Conservation (phyloP, 495 filamentous ascomycete genomes). For the Aspergillus asperescens region DNA sequence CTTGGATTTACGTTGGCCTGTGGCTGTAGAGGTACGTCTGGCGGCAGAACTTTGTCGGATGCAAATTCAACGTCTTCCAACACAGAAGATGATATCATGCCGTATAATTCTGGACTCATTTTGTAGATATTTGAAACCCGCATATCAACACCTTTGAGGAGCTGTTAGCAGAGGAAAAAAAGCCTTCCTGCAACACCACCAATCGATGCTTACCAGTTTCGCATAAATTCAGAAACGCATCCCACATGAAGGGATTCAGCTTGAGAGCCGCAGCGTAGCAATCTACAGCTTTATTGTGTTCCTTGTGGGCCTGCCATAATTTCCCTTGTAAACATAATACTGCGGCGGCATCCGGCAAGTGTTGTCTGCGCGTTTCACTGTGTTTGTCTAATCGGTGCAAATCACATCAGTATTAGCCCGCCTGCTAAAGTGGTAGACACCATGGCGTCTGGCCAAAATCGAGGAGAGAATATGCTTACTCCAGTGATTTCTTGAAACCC, state of each 20-base stretch:
- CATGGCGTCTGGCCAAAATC: not conserved
- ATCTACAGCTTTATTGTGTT: constrained; percentile 72
- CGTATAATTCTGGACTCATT: constrained; percentile 60
- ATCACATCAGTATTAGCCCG: constrained; percentile 4
- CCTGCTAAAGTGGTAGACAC: not conserved
- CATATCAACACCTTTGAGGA: constrained; percentile 61
- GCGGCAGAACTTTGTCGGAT: constrained; percentile 32
- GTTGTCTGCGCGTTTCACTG: constrained; percentile 56
- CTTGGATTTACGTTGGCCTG: constrained; percentile 40
- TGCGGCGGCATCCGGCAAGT: constrained; percentile 78
- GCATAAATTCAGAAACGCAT: constrained; percentile 82
- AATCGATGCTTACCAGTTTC: constrained; percentile 51
- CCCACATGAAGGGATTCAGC: constrained; percentile 95
- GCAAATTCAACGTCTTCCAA: constrained; percentile 32
- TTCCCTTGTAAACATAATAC: constrained; percentile 78
- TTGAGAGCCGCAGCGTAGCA: constrained; percentile 85
- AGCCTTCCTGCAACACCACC: not conserved
- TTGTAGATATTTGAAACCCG: constrained; percentile 81
- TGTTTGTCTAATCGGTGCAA: constrained; percentile 53
- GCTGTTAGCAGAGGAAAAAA: constrained; percentile 20
- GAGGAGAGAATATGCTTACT: constrained; percentile 44
- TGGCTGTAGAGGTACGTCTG: constrained; percentile 38
- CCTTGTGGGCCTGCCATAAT: constrained; percentile 73
- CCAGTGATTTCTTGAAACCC: constrained; percentile 66
- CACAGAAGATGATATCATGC: constrained; percentile 38